These are phyloP conservation scores for Aspergillus ustus DNA, from an alignment of 2,329 filamentous ascomycete species.

Conservation along the genomic window DNA sequence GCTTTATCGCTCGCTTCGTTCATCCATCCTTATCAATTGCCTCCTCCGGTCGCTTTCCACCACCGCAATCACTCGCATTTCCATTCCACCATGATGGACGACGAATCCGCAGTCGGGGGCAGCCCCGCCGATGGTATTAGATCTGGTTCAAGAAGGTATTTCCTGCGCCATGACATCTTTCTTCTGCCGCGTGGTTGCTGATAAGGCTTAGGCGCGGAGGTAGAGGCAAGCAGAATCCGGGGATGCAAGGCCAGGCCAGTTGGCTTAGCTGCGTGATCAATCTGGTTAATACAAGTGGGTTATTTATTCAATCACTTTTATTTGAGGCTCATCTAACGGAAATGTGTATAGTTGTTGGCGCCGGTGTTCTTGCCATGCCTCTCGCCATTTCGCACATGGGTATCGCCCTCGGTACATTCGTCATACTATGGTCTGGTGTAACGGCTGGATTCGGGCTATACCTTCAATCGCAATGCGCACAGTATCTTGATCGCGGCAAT, in stretches of 20 bases:
- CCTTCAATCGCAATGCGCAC: slow-evolving; percentile 87
- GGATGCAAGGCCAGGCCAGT: slow-evolving; percentile 74
- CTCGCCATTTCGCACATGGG: slow-evolving; percentile 95
- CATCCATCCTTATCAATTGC: slow-evolving; percentile 26
- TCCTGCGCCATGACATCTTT: background rate
- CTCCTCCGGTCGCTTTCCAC: slow-evolving; percentile 13
- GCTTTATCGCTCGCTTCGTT: slow-evolving; percentile 23
- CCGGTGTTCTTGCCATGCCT: slow-evolving; percentile 94
- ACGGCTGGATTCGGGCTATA: slow-evolving; percentile 93
- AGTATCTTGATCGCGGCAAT: slow-evolving; percentile 86
- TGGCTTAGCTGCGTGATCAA: slow-evolving; percentile 94
- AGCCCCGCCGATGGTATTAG: slow-evolving; percentile 30
- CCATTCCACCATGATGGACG: slow-evolving; percentile 34
- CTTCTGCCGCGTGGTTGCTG: slow-evolving; percentile 8
- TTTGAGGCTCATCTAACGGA: slow-evolving; percentile 15
- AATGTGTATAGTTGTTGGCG: slow-evolving; percentile 74
- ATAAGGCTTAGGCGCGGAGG: slow-evolving; percentile 33
- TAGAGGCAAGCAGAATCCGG: slow-evolving; percentile 72
- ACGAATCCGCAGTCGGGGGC: slow-evolving; percentile 36
- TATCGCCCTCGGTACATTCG: slow-evolving; percentile 77
- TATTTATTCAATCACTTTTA: background rate
- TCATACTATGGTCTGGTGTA: slow-evolving; percentile 89
- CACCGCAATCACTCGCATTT: background rate
- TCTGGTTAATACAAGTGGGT: slow-evolving; percentile 86
- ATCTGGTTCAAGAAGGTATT: slow-evolving; percentile 37